Conservation (phyloP, 2,329 filamentous ascomycete genomes). For the Neurospora sp. region DNA sequence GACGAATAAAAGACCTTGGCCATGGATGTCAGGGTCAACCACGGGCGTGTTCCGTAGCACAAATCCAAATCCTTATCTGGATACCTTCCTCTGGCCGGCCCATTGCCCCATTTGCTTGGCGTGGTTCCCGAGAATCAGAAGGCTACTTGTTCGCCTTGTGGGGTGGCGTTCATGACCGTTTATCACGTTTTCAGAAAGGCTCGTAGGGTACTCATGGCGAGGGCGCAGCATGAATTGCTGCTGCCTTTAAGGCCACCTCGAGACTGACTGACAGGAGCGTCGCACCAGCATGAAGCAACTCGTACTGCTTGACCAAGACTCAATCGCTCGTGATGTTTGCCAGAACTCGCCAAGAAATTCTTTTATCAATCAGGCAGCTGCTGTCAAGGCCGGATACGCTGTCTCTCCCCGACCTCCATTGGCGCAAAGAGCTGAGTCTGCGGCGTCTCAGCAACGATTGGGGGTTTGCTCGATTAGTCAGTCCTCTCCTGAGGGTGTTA, state of each 20-base stretch:
- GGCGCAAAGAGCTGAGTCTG: not conserved
- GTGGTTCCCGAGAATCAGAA: not conserved
- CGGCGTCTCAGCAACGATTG: not conserved
- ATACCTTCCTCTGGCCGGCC: not conserved
- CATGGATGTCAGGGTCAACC: not conserved
- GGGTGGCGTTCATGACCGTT: not conserved
- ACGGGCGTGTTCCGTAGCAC: not conserved
- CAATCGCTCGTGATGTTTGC: no score
- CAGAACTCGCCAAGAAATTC: not conserved
- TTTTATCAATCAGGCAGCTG: not conserved
- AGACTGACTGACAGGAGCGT: not conserved
- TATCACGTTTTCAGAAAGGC: not conserved
- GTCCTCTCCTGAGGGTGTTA: not conserved
- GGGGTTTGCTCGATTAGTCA: not conserved
- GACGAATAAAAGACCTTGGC: not conserved
- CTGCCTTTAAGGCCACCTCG: not conserved
- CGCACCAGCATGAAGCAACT: not conserved
- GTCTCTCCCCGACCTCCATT: not conserved
- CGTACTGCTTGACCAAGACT: not conserved
- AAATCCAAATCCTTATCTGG: not conserved
- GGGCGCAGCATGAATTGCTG: not conserved
- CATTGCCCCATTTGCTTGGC: not conserved
- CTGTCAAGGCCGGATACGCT: not conserved
- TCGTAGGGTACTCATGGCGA: not conserved
- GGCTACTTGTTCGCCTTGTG: not conserved